These are phyloP conservation scores for Pseudofabraea citricarpa DNA, from an alignment of 2,329 filamentous ascomycete species.

Conservation along the genomic window DNA sequence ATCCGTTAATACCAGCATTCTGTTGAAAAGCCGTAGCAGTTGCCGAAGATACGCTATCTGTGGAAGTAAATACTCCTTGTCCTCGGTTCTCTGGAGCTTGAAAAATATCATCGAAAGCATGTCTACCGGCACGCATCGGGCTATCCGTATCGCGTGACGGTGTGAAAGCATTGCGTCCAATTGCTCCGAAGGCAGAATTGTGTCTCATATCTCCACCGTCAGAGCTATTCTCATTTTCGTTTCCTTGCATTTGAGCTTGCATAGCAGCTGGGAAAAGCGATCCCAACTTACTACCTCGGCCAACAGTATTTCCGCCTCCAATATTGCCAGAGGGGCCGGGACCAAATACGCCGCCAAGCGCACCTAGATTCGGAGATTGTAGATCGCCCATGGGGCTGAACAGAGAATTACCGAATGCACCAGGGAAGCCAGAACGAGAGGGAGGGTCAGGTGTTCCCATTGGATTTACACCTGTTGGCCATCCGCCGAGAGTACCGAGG, in stretches of 20 bases:
- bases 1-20: constrained; percentile 12
- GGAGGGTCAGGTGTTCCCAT: constrained; percentile 65
- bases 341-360: constrained; percentile 66
- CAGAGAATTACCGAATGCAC: constrained; percentile 72
- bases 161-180: constrained; percentile 57
- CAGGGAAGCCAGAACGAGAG: constrained; percentile 43
- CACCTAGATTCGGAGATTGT: constrained; percentile 67
- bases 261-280: constrained; percentile 84
- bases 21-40: constrained; percentile 20
- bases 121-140: constrained; percentile 50
- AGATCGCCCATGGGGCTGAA: constrained; percentile 75
- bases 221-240: constrained; percentile 60
- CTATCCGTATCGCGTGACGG: constrained; percentile 54
- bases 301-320: constrained; percentile 58
- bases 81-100: constrained; percentile 15
- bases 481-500: constrained; percentile 40
- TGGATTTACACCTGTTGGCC: constrained; percentile 50
- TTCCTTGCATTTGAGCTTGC: constrained; percentile 82
- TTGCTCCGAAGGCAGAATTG: constrained; percentile 58
- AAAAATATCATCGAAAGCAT: constrained; percentile 48
- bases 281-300: constrained; percentile 75
- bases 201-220: constrained; percentile 59
- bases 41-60: constrained; percentile 19
- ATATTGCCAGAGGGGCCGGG: constrained; percentile 47
- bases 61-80: constrained; percentile 21